phyloP scores from a whole-genome alignment of 179 eudicot species.

The Heliamphora pulchella region DNA sequence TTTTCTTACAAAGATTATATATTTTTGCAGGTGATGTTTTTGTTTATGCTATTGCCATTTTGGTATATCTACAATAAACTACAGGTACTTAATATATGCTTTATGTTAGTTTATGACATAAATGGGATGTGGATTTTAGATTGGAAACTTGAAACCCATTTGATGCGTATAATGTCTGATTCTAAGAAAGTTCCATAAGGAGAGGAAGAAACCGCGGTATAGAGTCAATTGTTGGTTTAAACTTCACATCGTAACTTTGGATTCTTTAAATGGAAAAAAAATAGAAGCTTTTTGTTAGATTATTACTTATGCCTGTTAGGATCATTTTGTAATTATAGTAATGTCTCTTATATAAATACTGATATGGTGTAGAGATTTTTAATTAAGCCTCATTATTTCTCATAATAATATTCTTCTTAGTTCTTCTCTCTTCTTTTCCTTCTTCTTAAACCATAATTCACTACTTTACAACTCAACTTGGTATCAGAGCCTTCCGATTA shows the following conservation, averaged over 20 bases:
- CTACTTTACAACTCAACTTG: too few relatives aligned
- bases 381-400: too few relatives aligned
- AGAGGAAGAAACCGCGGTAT: not conserved
- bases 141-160: not conserved
- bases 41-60: slow-evolving; percentile 75
- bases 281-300: not conserved
- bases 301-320: too few relatives aligned
- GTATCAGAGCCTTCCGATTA: too few relatives aligned
- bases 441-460: too few relatives aligned
- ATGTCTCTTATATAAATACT: too few relatives aligned
- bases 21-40: slow-evolving; percentile 54
- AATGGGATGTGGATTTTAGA: not conserved
- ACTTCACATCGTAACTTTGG: not conserved
- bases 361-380: too few relatives aligned
- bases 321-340: too few relatives aligned
- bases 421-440: too few relatives aligned
- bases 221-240: not conserved
- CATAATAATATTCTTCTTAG: too few relatives aligned
- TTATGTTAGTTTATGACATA: not conserved
- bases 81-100: slow-evolving; percentile 42
- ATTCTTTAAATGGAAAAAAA: not conserved
- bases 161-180: not conserved
- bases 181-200: not conserved
- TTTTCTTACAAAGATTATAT: slow-evolving; percentile 7
- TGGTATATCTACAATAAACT: slow-evolving; percentile 83